Percentiles rank a stretch among this genome's conserved stretches.
Conservation (phyloP, 208 protist genomes). For the Novymonas esmeraldas region DNA sequence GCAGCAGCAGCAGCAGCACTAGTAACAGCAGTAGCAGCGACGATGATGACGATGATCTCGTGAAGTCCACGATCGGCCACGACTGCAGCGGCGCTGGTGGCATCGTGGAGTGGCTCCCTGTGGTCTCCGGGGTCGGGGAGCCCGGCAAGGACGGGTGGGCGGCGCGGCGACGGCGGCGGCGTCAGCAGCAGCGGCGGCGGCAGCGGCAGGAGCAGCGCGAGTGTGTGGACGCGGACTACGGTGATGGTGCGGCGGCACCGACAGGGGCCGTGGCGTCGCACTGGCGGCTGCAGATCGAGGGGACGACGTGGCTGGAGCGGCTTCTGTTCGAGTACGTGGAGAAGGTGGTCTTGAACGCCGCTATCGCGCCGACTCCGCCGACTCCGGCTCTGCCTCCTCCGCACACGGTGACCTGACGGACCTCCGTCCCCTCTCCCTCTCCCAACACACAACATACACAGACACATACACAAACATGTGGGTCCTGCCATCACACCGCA, state of each 20-base stretch:
- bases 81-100: not conserved
- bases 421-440: not conserved
- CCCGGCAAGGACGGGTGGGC: not conserved
- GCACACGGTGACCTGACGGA: no score
- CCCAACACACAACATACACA: not conserved
- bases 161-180: not conserved
- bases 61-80: no score
- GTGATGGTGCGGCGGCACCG: no score
- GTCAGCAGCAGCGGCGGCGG: not conserved
- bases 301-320: conserved; percentile 52
- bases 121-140: not conserved
- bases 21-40: not conserved
- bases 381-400: no score
- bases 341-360: conserved; percentile 23
- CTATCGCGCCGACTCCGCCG: no score
- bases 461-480: not conserved
- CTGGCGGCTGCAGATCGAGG: conserved; percentile 29
- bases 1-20: not conserved
- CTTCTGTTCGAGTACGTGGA: conserved; percentile 50
- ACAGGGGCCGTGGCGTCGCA: not conserved
- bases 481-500: no score
- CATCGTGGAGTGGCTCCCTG: conserved; percentile 9
- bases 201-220: not conserved
- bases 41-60: not conserved
- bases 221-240: not conserved